Evolutionary conservation across 202 grass and related monocot genomes (phyloP), one percentile per base, ranked within the genome.

Genomic region (Zizania palustris): DNA sequence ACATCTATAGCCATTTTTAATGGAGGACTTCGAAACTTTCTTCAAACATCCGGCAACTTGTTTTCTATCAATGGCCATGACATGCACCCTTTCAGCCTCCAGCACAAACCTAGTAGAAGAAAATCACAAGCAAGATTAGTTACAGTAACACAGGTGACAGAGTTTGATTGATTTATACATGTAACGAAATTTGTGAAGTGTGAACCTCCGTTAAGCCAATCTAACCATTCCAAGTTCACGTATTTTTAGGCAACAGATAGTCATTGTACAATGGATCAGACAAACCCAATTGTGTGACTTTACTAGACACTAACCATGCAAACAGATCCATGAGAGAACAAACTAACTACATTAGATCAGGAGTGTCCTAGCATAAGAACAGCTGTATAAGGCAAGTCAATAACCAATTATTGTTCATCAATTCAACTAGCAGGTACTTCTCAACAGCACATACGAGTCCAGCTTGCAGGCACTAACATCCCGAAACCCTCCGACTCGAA

Each of bases 1-100:
- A 73, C 79, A 93, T 87, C 60, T 86, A 40, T 90, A 95, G 46
- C 63, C 48, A 45, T 80, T 82, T 69, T 84, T 82, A 87, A 93
- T 87, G 62, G 83, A 85, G 28, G 67, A 46, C 83, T 81, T 86
- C 83, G 91, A 43, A 75, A 75, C 56, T 91, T 80, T 89, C 83
- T 88, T 88, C 55, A 92, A 79, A 71, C 66, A 82, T 50, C 70
- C 66, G 73, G 18, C 74, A 67, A 83, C 74, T 78, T 95, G 69
- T 53, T 89, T 90, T 55, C 62, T 60, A 51, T 86, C 83, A 44
- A 83, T 78, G 71, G 82, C 83, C 91, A 95, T 99, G 13, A 48
- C 75, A 86, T 63, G 71, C 37, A 59, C 12, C 33, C 34, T 92
- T 66, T 78, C 59, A 65, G 65, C 28, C 28, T 72, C 77, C 66